These are phyloP conservation scores for Thamnidium elegans DNA, from an alignment of 192 early-diverging fungal genomes.

Conservation along the genomic window DNA sequence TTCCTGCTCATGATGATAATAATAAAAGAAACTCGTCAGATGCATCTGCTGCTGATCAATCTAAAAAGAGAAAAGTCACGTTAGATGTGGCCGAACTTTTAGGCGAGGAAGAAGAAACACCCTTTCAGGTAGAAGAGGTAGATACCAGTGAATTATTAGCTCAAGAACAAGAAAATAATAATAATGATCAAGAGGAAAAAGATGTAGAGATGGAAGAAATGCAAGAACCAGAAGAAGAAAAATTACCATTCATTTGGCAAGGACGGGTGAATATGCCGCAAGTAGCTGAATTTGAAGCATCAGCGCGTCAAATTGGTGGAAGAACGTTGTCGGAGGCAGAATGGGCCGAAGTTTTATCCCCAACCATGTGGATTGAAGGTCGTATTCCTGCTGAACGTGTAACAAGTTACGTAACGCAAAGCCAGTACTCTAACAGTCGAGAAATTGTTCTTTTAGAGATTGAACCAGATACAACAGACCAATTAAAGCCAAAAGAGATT, in stretches of 20 bases:
- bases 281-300: constrained; percentile 56
- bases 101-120: constrained; percentile 25
- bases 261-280: constrained; percentile 64
- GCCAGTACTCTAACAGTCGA: constrained; percentile 48
- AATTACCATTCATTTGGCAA: constrained; percentile 49
- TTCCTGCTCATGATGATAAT: constrained; percentile 33
- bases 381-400: constrained; percentile 53
- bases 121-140: constrained; percentile 28
- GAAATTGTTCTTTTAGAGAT: constrained; percentile 65
- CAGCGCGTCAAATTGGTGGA: constrained; percentile 61
- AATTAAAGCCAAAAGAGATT: constrained; percentile 17
- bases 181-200: neutral
- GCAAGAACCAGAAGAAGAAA: neutral
- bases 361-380: constrained; percentile 61
- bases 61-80: constrained; percentile 29
- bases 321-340: constrained; percentile 35
- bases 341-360: constrained; percentile 62
- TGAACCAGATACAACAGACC: constrained; percentile 17
- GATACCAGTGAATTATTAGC: constrained; percentile 12
- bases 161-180: neutral
- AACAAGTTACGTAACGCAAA: constrained; percentile 56
- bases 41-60: constrained; percentile 32
- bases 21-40: constrained; percentile 37
- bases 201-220: neutral
- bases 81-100: constrained; percentile 25